Evolutionary conservation across 352 stramenopile species (phyloP), one percentile per base, ranked within the genome.

Genomic region (Phytophthora pini): DNA sequence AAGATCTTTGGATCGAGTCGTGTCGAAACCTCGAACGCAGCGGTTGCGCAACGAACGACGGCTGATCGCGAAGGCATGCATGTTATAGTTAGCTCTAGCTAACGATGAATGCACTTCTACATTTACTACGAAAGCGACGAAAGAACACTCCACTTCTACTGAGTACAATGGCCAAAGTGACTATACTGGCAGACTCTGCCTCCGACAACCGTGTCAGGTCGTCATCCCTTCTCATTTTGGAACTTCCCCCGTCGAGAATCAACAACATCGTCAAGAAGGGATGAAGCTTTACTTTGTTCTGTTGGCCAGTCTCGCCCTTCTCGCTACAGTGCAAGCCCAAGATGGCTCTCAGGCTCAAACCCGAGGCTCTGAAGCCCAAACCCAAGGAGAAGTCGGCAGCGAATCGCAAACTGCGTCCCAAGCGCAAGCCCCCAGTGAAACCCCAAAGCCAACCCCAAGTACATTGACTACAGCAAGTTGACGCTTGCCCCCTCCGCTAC

Each of bases 401-500:
- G 17, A 20, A 20, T 20, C 17, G 0, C 26, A n/a, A 34, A 34
- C 31, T 9, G 9, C 31, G n/a, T 54, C 49, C 3, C 49, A 56
- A 36, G 49, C 4, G 0, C 32, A 45, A 45, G 20, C 32, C 8
- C 34, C 49, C 15, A 5, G 22, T n/a, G 49, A 56, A 2, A 56
- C 32, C 2, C 32, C 49, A 3, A 36, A 56, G 34, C 49, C 32
- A 9, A 56, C 49, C 11, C 8, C 1, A 56, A 56, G 49, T 56
- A 56, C 49, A 45, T 56, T 12, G 49, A 56, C 20, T 56, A 45
- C 49, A 45, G 49, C 27, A 54, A 54, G 29, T 31, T 54, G 29
- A 54, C 47, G n/a, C 47, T 39, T 2, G 29, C 47, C 1, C 47
- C 47, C n/a, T 54, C 47, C 9, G 29, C 27, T 4, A 54, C 26